phyloP scores from a whole-genome alignment of 73 alveolate species.

The Breviolum minutum region DNA sequence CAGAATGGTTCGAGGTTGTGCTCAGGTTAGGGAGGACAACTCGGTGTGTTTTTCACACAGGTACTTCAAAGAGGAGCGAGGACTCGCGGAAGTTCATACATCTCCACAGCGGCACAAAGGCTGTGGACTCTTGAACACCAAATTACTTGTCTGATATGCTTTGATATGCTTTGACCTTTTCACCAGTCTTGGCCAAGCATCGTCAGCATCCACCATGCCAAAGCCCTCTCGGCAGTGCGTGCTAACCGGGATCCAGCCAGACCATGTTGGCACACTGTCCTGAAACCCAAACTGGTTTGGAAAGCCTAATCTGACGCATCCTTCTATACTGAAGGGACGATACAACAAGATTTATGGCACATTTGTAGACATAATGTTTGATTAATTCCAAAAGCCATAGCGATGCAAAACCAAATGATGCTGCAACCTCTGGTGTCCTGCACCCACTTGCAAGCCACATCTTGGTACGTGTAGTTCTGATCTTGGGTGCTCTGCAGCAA shows the following conservation, averaged over 20 bases:
- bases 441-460: not conserved
- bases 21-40: no score
- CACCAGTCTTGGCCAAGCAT: not conserved
- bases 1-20: no score
- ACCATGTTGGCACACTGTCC: not conserved
- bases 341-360: not conserved
- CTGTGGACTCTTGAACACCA: no score
- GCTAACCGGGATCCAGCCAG: not conserved
- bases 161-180: no score
- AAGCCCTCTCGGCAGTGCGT: constrained; percentile 11
- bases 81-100: no score
- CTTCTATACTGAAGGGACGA: not conserved
- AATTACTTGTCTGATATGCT: no score
- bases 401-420: no score
- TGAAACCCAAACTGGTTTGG: not conserved
- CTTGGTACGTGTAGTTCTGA: not conserved
- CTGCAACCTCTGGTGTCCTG: not conserved
- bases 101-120: no score
- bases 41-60: no score
- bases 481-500: not conserved
- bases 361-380: no score
- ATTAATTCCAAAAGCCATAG: not conserved
- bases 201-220: not conserved
- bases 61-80: no score
- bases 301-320: not conserved